Evolutionary conservation across 2,329 filamentous ascomycete species (phyloP), one percentile per base, ranked within the genome.

Genomic region (Fusarium sp.): DNA sequence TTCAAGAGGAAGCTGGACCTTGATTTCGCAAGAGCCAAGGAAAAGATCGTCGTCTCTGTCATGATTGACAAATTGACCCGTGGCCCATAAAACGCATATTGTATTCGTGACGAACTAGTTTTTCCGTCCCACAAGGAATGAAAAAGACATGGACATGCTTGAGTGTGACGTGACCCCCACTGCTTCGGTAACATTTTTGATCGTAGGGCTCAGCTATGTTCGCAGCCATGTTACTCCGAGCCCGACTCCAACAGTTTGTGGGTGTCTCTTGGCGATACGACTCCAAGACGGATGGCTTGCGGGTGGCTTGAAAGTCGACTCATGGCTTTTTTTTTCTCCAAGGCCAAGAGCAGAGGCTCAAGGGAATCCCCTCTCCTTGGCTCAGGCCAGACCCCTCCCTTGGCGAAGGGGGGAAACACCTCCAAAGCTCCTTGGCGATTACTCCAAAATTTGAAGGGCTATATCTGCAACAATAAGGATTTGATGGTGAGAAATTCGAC

Each of bases 81-180:
- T 22, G 33, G 17, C 33, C 60, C 60, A 54, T 63, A 63, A 63
- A 47, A 63, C 8, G 5, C 6, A 6, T 17, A 3, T 54, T 54
- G 25, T 45, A 47, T 47, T 61, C 20, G 43, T 25, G 52, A 69
- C 64, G 27, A 43, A 27, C 20, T 15, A 52, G 61, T 69, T 69
- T 69, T 68, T 45, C 65, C 65, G 67, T 59, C 50, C 50, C 50
- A 38, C 50, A 58, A 43, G 25, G 40, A 27, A 58, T 27, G 50
- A 68, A 65, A 50, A 65, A 50, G 47, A 30, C 17, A 30, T 43
- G 35, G 20, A 58, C 38, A 17, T 57, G 17, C 22, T 33, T 3
- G n/a, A 11, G 17, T 4, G 22, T 11, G 17, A 25, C n/a, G 52
- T 20, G 22, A 63, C 25, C 22, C 35, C 50, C 67, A 69, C 64